Evolutionary conservation across 108 stramenopile species (phyloP), one percentile per base, ranked within the genome.

Genomic region (Fragilaria crotonensis): DNA sequence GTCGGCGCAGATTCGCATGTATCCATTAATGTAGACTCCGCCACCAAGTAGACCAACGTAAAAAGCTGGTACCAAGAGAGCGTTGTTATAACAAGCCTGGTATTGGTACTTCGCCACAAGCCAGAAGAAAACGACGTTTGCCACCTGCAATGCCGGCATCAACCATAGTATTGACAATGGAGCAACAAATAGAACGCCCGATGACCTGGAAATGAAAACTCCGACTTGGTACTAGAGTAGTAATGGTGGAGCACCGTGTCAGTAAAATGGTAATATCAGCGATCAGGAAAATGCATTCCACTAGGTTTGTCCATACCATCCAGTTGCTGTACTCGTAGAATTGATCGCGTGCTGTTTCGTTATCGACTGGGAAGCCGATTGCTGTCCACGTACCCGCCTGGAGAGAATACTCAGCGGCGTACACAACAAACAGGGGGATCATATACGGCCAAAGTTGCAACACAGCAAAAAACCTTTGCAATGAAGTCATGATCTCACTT

Each of bases 161-260:
- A 79, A 20, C 92, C 88, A 90, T 20, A 94, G 56, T 21, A 76
- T 18, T 5, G 41, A 33, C 45, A 84, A 44, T 19, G 78, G 63
- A 9, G 74, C 72, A 21, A 55, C 63, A 48, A 63, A 79, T 7
- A 83, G 46, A 29, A 66, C 69, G 0, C 92, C 92, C 19, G 68
- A 68, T 9, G 80, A 82, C 17, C 92, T 62, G 3, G 76, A 80
- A 21, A 89, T 33, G 48, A 92, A 85, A 11, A 92, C 90, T 19
- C 90, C 90, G 0, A 60, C 63, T 61, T 92, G 90, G 54, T 92
- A 92, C n/a, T n/a, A n/a, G n/a, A n/a, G n/a, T n/a, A n/a, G n/a
- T n/a, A n/a, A n/a, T n/a, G n/a, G n/a, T n/a, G n/a, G n/a, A 26
- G 31, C 9, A 19, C 47, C 25, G 29, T 30, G 21, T 20, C 36